A percentile compares a stretch with the other conserved stretches of the same genome.
Evolutionary conservation across 2,329 filamentous ascomycete genomes (phyloP).

Genomic region (Daldinia sp.): DNA sequence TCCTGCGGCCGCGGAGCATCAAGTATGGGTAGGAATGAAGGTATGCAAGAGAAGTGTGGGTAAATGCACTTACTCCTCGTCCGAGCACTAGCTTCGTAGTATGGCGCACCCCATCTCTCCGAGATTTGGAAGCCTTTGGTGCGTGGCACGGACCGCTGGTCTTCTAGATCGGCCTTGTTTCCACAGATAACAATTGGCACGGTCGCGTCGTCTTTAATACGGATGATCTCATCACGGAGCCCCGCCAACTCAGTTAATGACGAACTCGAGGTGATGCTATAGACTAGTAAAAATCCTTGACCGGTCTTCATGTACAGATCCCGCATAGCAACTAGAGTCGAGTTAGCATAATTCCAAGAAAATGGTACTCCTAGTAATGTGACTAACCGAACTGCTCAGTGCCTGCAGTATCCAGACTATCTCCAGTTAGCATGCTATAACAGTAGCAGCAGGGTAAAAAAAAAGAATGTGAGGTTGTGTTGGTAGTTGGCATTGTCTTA

Average conservation of each 20-base stretch:
- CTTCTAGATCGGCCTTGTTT: slow-evolving; percentile 91
- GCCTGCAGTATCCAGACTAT: slow-evolving; percentile 85
- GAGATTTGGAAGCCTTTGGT: slow-evolving; percentile 85
- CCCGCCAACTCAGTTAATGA: slow-evolving; percentile 86
- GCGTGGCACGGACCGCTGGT: slow-evolving; percentile 82
- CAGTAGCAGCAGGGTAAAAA: slow-evolving; percentile 37
- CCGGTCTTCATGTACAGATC: slow-evolving; percentile 95
- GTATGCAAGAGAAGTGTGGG: slow-evolving; percentile 12
- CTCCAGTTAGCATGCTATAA: slow-evolving; percentile 46
- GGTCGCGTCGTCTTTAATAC: slow-evolving; percentile 88
- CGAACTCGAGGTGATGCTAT: slow-evolving; percentile 87
- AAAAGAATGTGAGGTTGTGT: slow-evolving; percentile 16
- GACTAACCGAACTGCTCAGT: slow-evolving; percentile 91
- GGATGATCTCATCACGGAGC: slow-evolving; percentile 88
- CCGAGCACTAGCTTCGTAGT: slow-evolving; percentile 90
- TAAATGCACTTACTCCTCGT: slow-evolving; percentile 68
- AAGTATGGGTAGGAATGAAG: slow-evolving; percentile 17
- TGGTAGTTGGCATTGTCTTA: slow-evolving; percentile 58
- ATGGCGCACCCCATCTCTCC: slow-evolving; percentile 89
- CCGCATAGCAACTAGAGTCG: slow-evolving; percentile 69
- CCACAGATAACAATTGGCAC: slow-evolving; percentile 91
- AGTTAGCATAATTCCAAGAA: slow-evolving; percentile 44
- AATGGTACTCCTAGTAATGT: slow-evolving; percentile 21
- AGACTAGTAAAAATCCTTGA: slow-evolving; percentile 91
- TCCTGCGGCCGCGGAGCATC: not conserved